Evolutionary conservation across 495 filamentous ascomycete genomes (phyloP).

Genomic region (Penicillium daleae): DNA sequence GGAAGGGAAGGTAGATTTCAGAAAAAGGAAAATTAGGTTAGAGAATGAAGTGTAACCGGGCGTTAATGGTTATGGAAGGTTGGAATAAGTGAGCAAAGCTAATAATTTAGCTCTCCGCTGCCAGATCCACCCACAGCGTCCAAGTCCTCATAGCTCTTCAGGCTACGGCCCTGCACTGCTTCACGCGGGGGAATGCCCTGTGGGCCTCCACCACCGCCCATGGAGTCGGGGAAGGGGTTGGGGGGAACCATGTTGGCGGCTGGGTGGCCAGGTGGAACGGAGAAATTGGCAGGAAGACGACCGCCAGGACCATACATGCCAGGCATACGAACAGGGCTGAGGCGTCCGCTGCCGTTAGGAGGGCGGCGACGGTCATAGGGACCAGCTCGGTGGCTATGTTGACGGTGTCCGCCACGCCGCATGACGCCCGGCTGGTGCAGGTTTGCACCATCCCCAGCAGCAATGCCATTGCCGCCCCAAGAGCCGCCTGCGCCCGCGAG

Average conservation of each 20-base stretch:
- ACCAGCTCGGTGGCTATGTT: conserved; percentile 49
- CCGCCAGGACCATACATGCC: conserved; percentile 41
- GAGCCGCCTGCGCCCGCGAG: conserved; percentile 59
- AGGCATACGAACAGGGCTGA: conserved; percentile 48
- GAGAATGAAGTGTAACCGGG: neutral
- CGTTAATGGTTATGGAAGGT: neutral
- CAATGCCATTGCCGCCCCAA: conserved; percentile 51
- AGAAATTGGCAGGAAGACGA: conserved; percentile 41
- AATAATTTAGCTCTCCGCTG: conserved; percentile 67
- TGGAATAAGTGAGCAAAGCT: conserved; percentile 17
- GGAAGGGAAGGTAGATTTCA: conserved; percentile 2
- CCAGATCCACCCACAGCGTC: conserved; percentile 69
- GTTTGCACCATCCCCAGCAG: conserved; percentile 40
- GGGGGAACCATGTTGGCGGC: conserved; percentile 48
- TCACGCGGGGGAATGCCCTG: conserved; percentile 79
- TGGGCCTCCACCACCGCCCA: conserved; percentile 58
- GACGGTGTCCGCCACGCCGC: conserved; percentile 58
- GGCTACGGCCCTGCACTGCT: conserved; percentile 83
- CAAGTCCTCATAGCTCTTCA: conserved; percentile 97
- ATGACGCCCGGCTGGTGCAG: conserved; percentile 61
- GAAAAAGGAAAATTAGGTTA: neutral
- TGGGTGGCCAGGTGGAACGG: conserved; percentile 47
- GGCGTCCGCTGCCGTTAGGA: conserved; percentile 34
- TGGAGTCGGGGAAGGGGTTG: conserved; percentile 50
- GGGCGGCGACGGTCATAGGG: conserved; percentile 63